Percentiles rank a stretch among this genome's conserved stretches.
These are phyloP conservation scores for Torulaspora globosa DNA, from an alignment of 1,139 yeast genomes.

Conservation along the genomic window DNA sequence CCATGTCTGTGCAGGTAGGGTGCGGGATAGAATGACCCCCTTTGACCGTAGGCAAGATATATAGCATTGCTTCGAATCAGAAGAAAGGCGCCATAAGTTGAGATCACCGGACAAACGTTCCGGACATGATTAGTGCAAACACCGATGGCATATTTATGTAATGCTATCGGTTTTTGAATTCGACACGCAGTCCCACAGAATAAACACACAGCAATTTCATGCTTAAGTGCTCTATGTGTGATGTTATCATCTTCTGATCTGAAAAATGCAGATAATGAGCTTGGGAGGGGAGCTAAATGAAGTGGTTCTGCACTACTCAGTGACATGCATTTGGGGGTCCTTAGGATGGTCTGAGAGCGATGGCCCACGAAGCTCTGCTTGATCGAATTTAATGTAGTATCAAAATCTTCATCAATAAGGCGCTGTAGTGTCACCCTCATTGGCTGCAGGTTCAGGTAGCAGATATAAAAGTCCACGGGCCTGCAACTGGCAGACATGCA, in stretches of 20 bases:
- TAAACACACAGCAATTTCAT: conserved; percentile 83
- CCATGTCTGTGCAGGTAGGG: conserved; percentile 89
- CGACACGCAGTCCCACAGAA: conserved; percentile 73
- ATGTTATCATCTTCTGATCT: conserved; percentile 25
- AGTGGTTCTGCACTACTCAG: conserved; percentile 53
- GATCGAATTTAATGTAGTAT: conserved; percentile 5
- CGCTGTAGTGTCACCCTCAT: conserved; percentile 33
- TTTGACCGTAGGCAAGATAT: conserved; percentile 53
- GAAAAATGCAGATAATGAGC: conserved; percentile 67
- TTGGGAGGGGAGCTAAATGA: conserved; percentile 56
- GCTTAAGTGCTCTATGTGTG: conserved; percentile 23
- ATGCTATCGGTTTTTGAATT: conserved; percentile 48
- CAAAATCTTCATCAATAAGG: conserved; percentile 12
- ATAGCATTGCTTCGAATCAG: conserved; percentile 73
- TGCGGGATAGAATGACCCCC: conserved; percentile 77
- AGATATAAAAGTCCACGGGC: conserved; percentile 59
- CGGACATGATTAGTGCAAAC: conserved; percentile 64
- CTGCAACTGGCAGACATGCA: conserved; percentile 1
- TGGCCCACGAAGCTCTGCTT: background rate
- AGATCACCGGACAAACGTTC: conserved; percentile 54
- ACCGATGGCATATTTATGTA: conserved; percentile 49
- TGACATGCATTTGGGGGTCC: background rate
- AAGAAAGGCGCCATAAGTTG: conserved; percentile 71
- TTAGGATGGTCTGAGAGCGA: background rate
- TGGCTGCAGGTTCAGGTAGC: conserved; percentile 50